phyloP scores from a whole-genome alignment of 73 alveolate species.

The Symbiodinium pilosum region DNA sequence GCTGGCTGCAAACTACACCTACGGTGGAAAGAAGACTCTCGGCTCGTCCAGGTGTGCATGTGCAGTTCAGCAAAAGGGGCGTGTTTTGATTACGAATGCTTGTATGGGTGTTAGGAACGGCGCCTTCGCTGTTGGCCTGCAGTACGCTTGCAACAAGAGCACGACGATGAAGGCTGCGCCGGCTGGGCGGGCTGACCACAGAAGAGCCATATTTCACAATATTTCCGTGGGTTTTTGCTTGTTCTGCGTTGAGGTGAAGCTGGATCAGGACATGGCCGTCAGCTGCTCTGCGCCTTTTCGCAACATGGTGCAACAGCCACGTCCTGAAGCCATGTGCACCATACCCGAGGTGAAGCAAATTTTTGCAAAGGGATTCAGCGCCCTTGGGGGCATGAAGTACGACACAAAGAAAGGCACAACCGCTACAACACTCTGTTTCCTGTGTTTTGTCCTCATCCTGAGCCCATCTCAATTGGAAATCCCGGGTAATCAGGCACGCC shows the following conservation, averaged over 20 bases:
- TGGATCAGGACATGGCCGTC: constrained; percentile 30
- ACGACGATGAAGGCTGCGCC: constrained; percentile 42
- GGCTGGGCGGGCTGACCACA: too few relatives aligned
- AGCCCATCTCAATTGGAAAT: too few relatives aligned
- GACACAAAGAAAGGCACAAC: constrained; percentile 13
- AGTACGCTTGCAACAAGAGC: constrained; percentile 68
- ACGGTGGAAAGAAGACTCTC: constrained; percentile 38
- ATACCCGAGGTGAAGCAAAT: constrained; percentile 23
- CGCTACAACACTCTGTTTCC: neutral
- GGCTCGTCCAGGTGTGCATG: neutral
- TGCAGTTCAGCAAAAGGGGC: too few relatives aligned
- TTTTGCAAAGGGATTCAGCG: constrained; percentile 46
- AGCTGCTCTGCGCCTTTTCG: constrained; percentile 36
- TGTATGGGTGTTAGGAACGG: constrained; percentile 44
- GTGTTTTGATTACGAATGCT: neutral
- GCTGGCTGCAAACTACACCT: constrained; percentile 52
- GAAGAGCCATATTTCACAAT: too few relatives aligned
- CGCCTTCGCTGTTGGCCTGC: constrained; percentile 29
- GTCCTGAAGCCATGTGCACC: neutral
- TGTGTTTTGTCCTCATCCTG: neutral
- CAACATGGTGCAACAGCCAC: neutral
- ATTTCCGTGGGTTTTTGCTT: too few relatives aligned
- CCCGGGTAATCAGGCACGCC: constrained; percentile 10
- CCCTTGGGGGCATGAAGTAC: constrained; percentile 49
- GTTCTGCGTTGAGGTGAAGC: constrained; percentile 38